Percentiles rank a stretch among this genome's conserved stretches.
These are phyloP conservation scores for Picea sitchensis DNA, from an alignment of 75 land plant genomes.

Conservation along the genomic window DNA sequence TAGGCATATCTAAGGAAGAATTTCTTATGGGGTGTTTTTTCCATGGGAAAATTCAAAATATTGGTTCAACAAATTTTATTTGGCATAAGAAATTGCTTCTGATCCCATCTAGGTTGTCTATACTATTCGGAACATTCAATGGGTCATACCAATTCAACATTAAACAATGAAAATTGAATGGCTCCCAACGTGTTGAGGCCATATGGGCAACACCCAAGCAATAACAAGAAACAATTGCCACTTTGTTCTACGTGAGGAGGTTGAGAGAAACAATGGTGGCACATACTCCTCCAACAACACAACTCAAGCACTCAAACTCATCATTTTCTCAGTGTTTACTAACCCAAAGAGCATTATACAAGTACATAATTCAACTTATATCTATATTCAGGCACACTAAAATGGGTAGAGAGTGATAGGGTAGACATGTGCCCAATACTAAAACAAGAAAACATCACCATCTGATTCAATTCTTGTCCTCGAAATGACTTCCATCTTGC, in stretches of 20 bases:
- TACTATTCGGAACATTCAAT: constrained; percentile 54
- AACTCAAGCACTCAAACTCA: no score
- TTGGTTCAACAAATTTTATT: constrained; percentile 40
- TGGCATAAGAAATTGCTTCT: constrained; percentile 41
- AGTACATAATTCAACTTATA: no score
- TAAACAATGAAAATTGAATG: constrained; percentile 57
- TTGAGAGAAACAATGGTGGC: no score
- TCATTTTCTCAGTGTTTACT: no score
- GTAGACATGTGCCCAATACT: no score
- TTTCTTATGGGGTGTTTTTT: constrained; percentile 43
- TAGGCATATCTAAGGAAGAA: constrained; percentile 58
- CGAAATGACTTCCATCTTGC: no score
- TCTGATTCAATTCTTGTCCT: no score
- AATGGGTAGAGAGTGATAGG: no score
- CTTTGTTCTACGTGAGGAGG: constrained; percentile 70
- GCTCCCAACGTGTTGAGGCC: constrained; percentile 46
- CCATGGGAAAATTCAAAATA: constrained; percentile 42
- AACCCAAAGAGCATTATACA: no score
- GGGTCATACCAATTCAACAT: constrained; percentile 42
- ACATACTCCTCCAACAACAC: no score
- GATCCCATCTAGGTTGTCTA: constrained; percentile 59
- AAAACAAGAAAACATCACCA: no score
- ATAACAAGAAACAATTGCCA: constrained; percentile 28
- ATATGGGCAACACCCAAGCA: constrained; percentile 43
- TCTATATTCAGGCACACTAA: no score